Evolutionary conservation across 2,329 filamentous ascomycete genomes (phyloP).

Genomic region (Leptographium procerum): DNA sequence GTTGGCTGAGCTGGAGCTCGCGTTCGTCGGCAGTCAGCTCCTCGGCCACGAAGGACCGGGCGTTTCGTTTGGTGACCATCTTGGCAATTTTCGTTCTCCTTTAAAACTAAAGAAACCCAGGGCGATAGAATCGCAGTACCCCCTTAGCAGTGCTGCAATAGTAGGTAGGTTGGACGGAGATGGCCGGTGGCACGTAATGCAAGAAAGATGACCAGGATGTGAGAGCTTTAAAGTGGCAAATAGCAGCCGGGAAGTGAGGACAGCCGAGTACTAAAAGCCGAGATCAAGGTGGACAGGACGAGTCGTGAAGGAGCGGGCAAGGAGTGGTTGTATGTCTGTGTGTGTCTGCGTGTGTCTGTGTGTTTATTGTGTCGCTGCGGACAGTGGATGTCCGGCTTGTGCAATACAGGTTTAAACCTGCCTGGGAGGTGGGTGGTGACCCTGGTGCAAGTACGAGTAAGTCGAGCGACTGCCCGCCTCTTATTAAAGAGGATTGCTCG

Average conservation of each 20-base stretch:
- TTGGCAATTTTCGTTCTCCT: background rate
- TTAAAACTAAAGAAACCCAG: too few relatives aligned
- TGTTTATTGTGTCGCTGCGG: background rate
- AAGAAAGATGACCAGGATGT: background rate
- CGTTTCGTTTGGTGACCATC: slow-evolving; percentile 13
- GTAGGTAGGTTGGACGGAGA: background rate
- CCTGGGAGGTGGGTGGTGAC: too few relatives aligned
- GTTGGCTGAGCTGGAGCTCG: slow-evolving; percentile 6
- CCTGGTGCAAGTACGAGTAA: background rate
- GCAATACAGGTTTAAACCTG: background rate
- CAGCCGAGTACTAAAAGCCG: background rate
- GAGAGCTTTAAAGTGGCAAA: background rate
- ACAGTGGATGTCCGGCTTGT: background rate
- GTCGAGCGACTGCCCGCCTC: slow-evolving; percentile 7
- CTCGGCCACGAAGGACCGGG: slow-evolving; percentile 11
- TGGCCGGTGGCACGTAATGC: background rate
- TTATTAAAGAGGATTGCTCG: slow-evolving; percentile 9
- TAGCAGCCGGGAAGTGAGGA: background rate
- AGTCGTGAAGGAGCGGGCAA: too few relatives aligned
- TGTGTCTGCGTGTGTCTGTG: background rate
- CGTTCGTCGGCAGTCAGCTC: slow-evolving; percentile 8
- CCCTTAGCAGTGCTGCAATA: background rate
- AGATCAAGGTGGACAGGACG: background rate
- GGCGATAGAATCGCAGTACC: background rate
- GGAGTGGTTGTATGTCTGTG: background rate